A percentile compares a stretch with the other conserved stretches of the same genome.
phyloP scores from a whole-genome alignment of 192 early-diverging fungal genomes.

The Kickxella alabastrina region DNA sequence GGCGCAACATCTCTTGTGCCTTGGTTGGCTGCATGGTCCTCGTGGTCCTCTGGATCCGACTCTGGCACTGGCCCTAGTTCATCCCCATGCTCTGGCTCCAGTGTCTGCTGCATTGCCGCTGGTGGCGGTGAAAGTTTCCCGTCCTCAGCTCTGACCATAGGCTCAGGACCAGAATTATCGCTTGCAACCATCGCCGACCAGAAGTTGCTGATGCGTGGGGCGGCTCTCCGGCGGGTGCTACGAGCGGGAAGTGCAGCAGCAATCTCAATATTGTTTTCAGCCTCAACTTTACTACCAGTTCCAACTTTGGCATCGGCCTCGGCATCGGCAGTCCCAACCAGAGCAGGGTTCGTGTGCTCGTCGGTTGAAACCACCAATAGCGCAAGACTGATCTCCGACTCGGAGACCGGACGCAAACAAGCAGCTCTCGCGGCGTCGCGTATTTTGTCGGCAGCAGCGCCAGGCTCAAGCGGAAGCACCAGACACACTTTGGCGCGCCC shows the following conservation, averaged over 20 bases:
- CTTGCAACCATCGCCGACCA: conserved; percentile 5
- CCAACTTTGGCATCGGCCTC: background rate
- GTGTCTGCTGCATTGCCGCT: background rate
- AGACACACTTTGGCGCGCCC: background rate
- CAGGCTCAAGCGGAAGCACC: background rate
- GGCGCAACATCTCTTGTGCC: no score
- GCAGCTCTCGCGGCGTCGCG: conserved; percentile 1
- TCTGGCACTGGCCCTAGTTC: background rate
- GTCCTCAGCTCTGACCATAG: no score
- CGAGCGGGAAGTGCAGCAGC: background rate
- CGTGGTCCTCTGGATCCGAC: no score
- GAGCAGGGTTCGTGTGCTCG: conserved; percentile 19
- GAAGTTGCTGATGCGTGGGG: conserved; percentile 5
- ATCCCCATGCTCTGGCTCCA: background rate
- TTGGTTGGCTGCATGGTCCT: no score
- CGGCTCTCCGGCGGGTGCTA: background rate
- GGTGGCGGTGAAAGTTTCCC: no score
- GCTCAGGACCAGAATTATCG: no score
- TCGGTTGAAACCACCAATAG: conserved; percentile 24
- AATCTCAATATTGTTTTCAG: background rate
- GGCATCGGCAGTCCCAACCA: background rate
- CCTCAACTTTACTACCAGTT: background rate
- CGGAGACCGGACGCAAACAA: conserved; percentile 21
- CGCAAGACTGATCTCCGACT: conserved; percentile 38
- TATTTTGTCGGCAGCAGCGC: background rate